Evolutionary conservation across 1,284 basidiomycete genomes (phyloP).

Genomic region (Quambalaria eucalypti): DNA sequence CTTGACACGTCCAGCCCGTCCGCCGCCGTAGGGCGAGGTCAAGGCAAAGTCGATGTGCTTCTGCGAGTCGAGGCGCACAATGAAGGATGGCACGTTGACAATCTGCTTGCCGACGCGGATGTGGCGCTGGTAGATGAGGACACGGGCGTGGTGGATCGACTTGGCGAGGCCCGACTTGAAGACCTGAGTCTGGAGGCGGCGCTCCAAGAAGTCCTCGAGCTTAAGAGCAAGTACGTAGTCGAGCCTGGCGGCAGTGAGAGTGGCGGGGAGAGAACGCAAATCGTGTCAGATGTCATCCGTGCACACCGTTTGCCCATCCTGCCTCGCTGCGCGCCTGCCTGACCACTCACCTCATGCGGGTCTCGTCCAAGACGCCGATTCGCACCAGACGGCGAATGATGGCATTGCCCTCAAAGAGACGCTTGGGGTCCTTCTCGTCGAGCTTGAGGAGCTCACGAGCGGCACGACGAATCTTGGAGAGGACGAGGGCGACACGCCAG

Average conservation of each 20-base stretch:
- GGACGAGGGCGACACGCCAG: slow-evolving; percentile 83
- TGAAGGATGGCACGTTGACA: slow-evolving; percentile 97
- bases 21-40: slow-evolving; percentile 94
- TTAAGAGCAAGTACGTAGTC: slow-evolving; percentile 98
- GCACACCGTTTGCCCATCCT: background rate
- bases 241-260: no score
- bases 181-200: slow-evolving; percentile 96
- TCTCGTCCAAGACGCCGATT: slow-evolving; percentile 98
- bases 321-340: background rate
- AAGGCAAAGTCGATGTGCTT: slow-evolving; percentile 96
- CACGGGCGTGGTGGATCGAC: slow-evolving; percentile 96
- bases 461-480: slow-evolving; percentile 99
- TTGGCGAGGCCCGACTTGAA: slow-evolving; percentile 98
- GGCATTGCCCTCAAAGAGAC: slow-evolving; percentile 98
- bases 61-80: slow-evolving; percentile 62
- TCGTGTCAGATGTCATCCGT: background rate
- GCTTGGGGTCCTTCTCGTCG: slow-evolving; percentile 98
- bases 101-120: slow-evolving; percentile 98
- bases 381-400: slow-evolving; percentile 97
- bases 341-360: slow-evolving; percentile 61
- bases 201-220: slow-evolving; percentile 99
- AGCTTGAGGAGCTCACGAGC: slow-evolving; percentile 99
- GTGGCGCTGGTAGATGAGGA: slow-evolving; percentile 92
- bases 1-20: slow-evolving; percentile 94
- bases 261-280: background rate